Base-by-base conservation (phyloP, 2,329 filamentous ascomycete species). In the Phoma herbarum region DNA sequence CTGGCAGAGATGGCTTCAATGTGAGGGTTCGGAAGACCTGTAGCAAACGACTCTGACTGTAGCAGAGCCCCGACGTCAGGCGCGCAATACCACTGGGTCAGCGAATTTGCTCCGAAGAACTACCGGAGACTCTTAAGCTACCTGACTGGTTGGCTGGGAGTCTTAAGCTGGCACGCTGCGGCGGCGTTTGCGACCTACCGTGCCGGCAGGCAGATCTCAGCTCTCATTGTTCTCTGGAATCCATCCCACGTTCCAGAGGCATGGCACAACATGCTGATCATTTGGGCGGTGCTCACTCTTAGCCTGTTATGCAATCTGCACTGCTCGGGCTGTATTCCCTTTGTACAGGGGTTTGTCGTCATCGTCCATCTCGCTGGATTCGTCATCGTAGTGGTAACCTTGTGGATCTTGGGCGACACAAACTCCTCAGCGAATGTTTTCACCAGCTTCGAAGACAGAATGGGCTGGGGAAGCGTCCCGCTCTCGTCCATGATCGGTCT, bases 201-300 rank as follows among this genome's bases (percentile, higher is more conserved):
- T 5, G 46, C 61, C 10, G 71, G 59, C 52, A 52, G 63, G 57
- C 39, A 71, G 37, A 79, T 82, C 25, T 79, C 69, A 78, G 69
- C 61, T 7, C 60, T 74, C 0, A 60, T 67, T 26, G 63, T 66
- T 2, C 63, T 83, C 28, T 80, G 78, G 52, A 76, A 78, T 31
- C 72, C 75, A 0, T 61, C 68, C 4, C 83, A 82, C 52, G 61
- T 62, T 0, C 69, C 72, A 0, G 63, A 76, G 10, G 69, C 70
- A 43, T 84, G 80, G 81, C 81, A 85, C 22, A 63, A 75, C 1
- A 84, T 82, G 65, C 80, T 33, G 70, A 74, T 16, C 60, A 77
- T 78, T 6, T 73, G 80, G 37, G 52, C 47, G 16, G 37, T 63
- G 18, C 23, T 57, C 9, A 14, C 71, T 2, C 58, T 61, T n/a